Evolutionary conservation across 2,329 filamentous ascomycete genomes (phyloP).

Genomic region (Ascochyta lentis): DNA sequence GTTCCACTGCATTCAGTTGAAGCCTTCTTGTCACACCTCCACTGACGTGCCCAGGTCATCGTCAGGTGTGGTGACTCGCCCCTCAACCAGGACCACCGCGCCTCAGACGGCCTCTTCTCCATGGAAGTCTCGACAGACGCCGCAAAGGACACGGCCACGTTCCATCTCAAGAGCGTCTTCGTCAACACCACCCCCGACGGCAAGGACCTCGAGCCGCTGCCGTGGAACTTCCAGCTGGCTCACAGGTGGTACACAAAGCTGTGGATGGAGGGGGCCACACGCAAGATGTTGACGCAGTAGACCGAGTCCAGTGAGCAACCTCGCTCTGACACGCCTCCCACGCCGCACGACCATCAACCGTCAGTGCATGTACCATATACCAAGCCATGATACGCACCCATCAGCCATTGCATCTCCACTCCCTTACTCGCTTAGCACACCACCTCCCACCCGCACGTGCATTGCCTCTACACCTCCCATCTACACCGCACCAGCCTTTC

Average conservation of each 20-base stretch:
- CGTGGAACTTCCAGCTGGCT: conserved; percentile 39
- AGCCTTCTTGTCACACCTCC: neutral
- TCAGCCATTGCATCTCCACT: too few relatives aligned
- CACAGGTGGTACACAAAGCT: conserved; percentile 50
- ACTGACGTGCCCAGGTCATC: conserved; percentile 39
- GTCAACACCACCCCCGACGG: conserved; percentile 49
- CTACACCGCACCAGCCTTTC: too few relatives aligned
- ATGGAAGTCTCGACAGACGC: conserved; percentile 51
- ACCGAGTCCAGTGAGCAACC: neutral
- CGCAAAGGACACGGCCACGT: conserved; percentile 44
- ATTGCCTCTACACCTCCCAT: too few relatives aligned
- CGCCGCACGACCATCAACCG: too few relatives aligned
- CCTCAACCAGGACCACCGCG: conserved; percentile 34
- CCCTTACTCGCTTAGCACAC: too few relatives aligned
- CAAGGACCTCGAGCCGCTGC: conserved; percentile 34
- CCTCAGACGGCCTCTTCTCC: conserved; percentile 47
- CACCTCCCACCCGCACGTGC: too few relatives aligned
- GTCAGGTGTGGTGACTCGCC: conserved; percentile 50
- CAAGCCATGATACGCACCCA: too few relatives aligned
- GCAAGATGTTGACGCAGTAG: conserved; percentile 39
- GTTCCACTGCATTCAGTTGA: neutral
- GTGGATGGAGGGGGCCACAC: conserved; percentile 52
- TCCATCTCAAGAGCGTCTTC: conserved; percentile 50
- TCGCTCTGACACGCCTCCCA: too few relatives aligned
- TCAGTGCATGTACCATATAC: neutral